Evolutionary conservation across 2,329 filamentous ascomycete genomes (phyloP).

Genomic region (Aphanocladium album): DNA sequence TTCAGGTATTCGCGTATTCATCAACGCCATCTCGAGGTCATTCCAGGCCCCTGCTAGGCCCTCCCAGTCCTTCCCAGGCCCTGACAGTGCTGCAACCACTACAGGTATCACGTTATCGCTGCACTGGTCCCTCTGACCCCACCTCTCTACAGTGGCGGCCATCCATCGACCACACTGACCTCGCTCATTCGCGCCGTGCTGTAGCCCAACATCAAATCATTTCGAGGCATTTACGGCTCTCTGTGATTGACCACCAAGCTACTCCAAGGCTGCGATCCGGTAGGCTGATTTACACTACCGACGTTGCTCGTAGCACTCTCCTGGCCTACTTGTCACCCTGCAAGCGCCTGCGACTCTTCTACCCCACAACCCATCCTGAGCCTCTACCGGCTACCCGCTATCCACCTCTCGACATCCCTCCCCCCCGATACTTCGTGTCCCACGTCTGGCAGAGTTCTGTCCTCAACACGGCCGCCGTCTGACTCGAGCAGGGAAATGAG

Average conservation of each 20-base stretch:
- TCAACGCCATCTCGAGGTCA: too few relatives aligned
- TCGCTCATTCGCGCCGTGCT: neutral
- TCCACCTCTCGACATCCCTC: slow-evolving; percentile 5
- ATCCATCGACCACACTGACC: neutral
- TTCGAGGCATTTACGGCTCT: neutral
- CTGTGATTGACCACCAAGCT: neutral
- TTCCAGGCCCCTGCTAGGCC: neutral
- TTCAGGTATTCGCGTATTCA: neutral
- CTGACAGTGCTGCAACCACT: neutral
- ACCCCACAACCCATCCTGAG: slow-evolving; percentile 11
- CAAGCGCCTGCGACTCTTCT: slow-evolving; percentile 9
- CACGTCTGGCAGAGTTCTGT: slow-evolving; percentile 1
- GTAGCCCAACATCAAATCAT: slow-evolving; percentile 10
- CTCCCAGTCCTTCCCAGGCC: neutral
- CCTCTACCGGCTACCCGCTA: slow-evolving; percentile 7
- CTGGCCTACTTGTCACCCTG: neutral
- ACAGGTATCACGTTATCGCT: slow-evolving; percentile 4
- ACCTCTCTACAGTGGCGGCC: neutral
- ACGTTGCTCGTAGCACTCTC: neutral
- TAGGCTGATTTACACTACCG: neutral
- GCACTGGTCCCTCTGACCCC: neutral
- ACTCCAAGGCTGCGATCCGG: neutral
- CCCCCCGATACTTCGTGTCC: slow-evolving; percentile 11
- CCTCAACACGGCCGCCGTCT: slow-evolving; percentile 5
- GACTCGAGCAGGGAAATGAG: slow-evolving; percentile 7